phyloP scores from a whole-genome alignment of 225 moss, liverwort and hornwort genomes.

The Ulota crispa region DNA sequence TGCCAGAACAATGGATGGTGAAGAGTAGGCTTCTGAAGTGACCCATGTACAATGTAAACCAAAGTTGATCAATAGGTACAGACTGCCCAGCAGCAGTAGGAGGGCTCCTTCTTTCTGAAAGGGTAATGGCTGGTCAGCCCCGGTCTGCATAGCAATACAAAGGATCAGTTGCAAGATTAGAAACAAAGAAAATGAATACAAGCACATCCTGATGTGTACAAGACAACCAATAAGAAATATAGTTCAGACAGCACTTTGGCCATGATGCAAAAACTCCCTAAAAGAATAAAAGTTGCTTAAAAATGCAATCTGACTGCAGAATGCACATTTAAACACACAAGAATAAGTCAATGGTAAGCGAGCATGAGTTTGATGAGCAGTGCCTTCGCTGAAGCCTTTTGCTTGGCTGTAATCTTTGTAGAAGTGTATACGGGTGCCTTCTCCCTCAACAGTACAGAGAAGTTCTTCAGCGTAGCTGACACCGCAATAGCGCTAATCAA shows the following conservation, averaged over 20 bases:
- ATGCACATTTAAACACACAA: conserved; percentile 7
- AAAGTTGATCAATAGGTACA: conserved; percentile 77
- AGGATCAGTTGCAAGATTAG: conserved; percentile 15
- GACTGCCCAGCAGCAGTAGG: conserved; percentile 69
- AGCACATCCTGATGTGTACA: neutral
- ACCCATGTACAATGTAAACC: conserved; percentile 97
- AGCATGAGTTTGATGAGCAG: neutral
- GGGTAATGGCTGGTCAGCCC: conserved; percentile 76
- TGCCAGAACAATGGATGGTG: conserved; percentile 96
- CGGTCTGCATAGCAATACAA: conserved; percentile 66
- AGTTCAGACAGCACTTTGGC: neutral
- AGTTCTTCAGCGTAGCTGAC: conserved; percentile 83
- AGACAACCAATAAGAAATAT: neutral
- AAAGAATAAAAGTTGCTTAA: neutral
- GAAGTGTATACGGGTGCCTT: conserved; percentile 60
- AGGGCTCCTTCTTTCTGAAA: conserved; percentile 86
- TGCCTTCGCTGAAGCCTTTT: conserved; percentile 93
- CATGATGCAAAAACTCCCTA: conserved; percentile 4
- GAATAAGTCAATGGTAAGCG: neutral
- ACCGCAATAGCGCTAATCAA: conserved; percentile 88
- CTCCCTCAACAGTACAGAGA: conserved; percentile 64
- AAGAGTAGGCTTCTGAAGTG: conserved; percentile 98
- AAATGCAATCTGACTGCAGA: neutral
- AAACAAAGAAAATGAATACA: neutral
- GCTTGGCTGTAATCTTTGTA: conserved; percentile 65